Evolutionary conservation across 2,329 filamentous ascomycete species (phyloP).

Genomic region (Escovopsis weberi): DNA sequence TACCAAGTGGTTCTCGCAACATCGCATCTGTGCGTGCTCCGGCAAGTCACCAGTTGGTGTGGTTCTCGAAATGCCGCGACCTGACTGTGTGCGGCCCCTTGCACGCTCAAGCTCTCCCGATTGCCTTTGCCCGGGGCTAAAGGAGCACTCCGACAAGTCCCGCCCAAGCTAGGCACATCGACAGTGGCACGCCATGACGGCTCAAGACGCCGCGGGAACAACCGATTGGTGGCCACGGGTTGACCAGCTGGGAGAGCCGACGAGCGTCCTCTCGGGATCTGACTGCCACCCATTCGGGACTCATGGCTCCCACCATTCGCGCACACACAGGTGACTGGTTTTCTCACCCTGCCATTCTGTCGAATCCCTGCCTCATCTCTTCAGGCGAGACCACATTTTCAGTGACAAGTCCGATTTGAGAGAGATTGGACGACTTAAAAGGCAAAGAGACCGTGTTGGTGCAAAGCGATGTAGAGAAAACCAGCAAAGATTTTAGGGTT

Average conservation of each 20-base stretch:
- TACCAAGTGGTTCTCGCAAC: slow-evolving; percentile 25
- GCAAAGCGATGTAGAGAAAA: slow-evolving; percentile 44
- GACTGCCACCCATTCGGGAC: slow-evolving; percentile 43
- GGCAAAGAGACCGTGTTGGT: slow-evolving; percentile 53
- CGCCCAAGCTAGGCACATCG: slow-evolving; percentile 8
- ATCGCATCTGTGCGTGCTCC: slow-evolving; percentile 22
- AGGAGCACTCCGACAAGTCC: neutral
- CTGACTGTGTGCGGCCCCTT: slow-evolving; percentile 35
- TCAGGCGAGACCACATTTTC: slow-evolving; percentile 30
- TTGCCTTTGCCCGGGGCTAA: slow-evolving; percentile 4
- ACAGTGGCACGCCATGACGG: slow-evolving; percentile 6
- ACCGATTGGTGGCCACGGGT: slow-evolving; percentile 35
- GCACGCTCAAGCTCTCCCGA: slow-evolving; percentile 28
- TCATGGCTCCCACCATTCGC: slow-evolving; percentile 55
- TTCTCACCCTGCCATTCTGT: slow-evolving; percentile 35
- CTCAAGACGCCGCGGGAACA: slow-evolving; percentile 20
- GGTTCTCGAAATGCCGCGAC: slow-evolving; percentile 19
- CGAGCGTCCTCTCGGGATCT: slow-evolving; percentile 67
- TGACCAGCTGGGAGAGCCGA: slow-evolving; percentile 55
- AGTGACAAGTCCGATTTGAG: slow-evolving; percentile 25
- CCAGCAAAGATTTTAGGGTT: slow-evolving; percentile 82
- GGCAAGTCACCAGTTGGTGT: slow-evolving; percentile 24
- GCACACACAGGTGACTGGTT: slow-evolving; percentile 42
- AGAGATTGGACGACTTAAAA: slow-evolving; percentile 39
- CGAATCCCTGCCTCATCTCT: slow-evolving; percentile 17